Conservation (phyloP, 2,329 filamentous ascomycete genomes). For the Pseudocercospora macadamiae region DNA sequence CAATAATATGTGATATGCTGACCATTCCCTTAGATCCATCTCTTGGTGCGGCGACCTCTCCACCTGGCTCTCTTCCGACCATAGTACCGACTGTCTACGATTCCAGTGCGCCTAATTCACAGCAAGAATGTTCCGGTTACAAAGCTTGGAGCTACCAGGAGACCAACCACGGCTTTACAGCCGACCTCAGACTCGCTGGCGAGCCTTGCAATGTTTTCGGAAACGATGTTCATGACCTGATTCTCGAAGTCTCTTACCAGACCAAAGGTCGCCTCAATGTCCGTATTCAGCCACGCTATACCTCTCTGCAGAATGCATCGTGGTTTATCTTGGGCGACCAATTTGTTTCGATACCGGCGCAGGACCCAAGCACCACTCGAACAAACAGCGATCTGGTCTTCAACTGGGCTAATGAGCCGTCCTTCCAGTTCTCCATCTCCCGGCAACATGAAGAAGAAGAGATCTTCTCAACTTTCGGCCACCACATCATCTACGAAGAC, state of each 20-base stretch:
- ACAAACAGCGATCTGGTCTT: slow-evolving; percentile 33
- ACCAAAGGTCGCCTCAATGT: slow-evolving; percentile 31
- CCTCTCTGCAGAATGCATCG: slow-evolving; percentile 26
- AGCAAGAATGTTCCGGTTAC: slow-evolving; percentile 34
- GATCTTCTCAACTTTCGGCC: slow-evolving; percentile 37
- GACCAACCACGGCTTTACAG: slow-evolving; percentile 29
- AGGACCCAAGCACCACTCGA: slow-evolving; percentile 26
- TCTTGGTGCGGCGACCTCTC: not conserved
- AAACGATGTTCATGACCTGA: slow-evolving; percentile 31
- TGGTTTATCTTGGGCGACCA: slow-evolving; percentile 26
- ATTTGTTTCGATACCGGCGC: slow-evolving; percentile 21
- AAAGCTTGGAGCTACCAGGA: slow-evolving; percentile 26
- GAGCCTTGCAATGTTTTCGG: slow-evolving; percentile 32
- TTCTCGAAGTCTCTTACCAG: slow-evolving; percentile 33
- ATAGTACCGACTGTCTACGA: slow-evolving; percentile 27
- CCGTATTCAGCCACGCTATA: slow-evolving; percentile 30
- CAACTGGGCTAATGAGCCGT: slow-evolving; percentile 34
- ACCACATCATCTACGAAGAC: slow-evolving; percentile 35
- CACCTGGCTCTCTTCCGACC: slow-evolving; percentile 5
- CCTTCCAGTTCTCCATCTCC: slow-evolving; percentile 35
- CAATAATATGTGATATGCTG: not conserved
- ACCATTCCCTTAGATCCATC: not conserved
- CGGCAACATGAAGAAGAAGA: slow-evolving; percentile 28
- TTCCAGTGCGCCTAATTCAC: slow-evolving; percentile 30
- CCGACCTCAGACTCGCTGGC: slow-evolving; percentile 31